These are phyloP conservation scores for Sugiyamaella valdiviana DNA, from an alignment of 805 yeast genomes.

Conservation along the genomic window DNA sequence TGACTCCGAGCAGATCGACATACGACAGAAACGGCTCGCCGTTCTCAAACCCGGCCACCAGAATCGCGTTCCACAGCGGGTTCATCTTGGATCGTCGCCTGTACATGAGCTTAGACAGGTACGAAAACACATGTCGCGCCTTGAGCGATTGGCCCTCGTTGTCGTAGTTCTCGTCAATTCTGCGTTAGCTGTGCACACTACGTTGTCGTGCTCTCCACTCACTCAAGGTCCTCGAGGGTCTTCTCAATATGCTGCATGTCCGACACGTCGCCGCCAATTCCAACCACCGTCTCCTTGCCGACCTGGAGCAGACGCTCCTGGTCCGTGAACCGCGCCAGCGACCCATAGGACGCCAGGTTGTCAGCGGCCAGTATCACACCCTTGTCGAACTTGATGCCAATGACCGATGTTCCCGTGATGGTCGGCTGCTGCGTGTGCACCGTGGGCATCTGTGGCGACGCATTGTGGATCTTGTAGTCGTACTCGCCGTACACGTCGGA, in stretches of 20 bases:
- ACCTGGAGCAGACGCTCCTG: conserved; percentile 80
- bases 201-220: conserved; percentile 4
- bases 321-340: conserved; percentile 78
- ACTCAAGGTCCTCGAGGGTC: conserved; percentile 67
- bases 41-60: conserved; percentile 82
- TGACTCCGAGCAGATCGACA: conserved; percentile 87
- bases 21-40: conserved; percentile 70
- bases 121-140: conserved; percentile 87
- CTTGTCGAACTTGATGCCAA: conserved; percentile 81
- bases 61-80: conserved; percentile 91
- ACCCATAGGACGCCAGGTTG: conserved; percentile 85
- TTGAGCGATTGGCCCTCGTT: conserved; percentile 57
- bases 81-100: conserved; percentile 86
- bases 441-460: conserved; percentile 61
- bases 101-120: conserved; percentile 77
- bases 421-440: conserved; percentile 91
- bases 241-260: conserved; percentile 83
- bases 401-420: conserved; percentile 93
- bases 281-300: conserved; percentile 83
- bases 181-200: conserved; percentile 1
- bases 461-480: conserved; percentile 45
- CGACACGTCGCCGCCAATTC: conserved; percentile 88
- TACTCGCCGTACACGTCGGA: conserved; percentile 76
- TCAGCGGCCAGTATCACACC: conserved; percentile 96
- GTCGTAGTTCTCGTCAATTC: conserved; percentile 71